Evolutionary conservation across 2,329 filamentous ascomycete species (phyloP).

Genomic region (Phaeosphaeria sp.): DNA sequence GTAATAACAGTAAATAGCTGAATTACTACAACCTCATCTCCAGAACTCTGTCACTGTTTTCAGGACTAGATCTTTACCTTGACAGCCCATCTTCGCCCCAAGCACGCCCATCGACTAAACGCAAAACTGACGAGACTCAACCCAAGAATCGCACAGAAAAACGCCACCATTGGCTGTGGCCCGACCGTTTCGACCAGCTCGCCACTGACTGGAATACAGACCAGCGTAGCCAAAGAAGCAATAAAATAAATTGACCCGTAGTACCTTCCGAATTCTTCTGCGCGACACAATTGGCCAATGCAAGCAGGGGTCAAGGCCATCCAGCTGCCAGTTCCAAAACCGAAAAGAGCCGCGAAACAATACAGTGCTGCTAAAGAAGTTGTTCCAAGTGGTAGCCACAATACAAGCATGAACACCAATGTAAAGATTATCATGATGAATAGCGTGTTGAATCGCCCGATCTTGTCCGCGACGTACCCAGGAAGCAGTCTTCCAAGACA

Average conservation of each 20-base stretch:
- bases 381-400: conserved; percentile 44
- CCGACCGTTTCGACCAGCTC: conserved; percentile 44
- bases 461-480: conserved; percentile 49
- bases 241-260: conserved; percentile 57
- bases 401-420: conserved; percentile 43
- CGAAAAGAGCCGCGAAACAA: conserved; percentile 52
- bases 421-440: conserved; percentile 45
- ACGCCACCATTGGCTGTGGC: conserved; percentile 41
- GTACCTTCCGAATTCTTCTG: conserved; percentile 56
- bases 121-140: conserved; percentile 39
- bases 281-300: conserved; percentile 55
- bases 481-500: conserved; percentile 50
- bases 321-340: conserved; percentile 56
- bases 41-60: too few species aligned
- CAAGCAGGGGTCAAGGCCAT: conserved; percentile 55
- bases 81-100: conserved; percentile 40
- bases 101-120: conserved; percentile 45
- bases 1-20: too few species aligned
- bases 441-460: conserved; percentile 51
- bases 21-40: too few species aligned
- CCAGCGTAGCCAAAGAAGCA: conserved; percentile 42
- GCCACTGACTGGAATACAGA: conserved; percentile 46
- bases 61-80: conserved; percentile 29
- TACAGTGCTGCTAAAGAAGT: conserved; percentile 45
- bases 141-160: conserved; percentile 40